Evolutionary conservation across 2,329 filamentous ascomycete genomes (phyloP).

Genomic region (Sporothrix protearum): DNA sequence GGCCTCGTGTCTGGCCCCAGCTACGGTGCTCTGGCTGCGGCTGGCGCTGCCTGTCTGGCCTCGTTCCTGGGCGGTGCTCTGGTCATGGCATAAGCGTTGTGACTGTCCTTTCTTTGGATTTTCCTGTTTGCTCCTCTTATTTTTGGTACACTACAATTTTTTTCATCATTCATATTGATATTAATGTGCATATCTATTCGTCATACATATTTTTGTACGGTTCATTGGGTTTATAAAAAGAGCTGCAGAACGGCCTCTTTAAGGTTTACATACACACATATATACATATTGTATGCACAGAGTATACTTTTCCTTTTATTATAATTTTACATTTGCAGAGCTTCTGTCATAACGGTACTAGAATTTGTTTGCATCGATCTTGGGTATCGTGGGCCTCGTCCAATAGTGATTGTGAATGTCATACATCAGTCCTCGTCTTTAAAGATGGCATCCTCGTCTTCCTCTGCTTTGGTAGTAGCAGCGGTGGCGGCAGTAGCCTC

Average conservation of each 20-base stretch:
- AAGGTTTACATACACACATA: not conserved
- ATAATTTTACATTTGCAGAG: not conserved
- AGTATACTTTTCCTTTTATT: not conserved
- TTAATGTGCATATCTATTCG: not conserved
- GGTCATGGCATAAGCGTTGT: slow-evolving; percentile 29
- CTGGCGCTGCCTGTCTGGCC: slow-evolving; percentile 30
- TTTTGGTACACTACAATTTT: not conserved
- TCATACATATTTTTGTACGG: not conserved
- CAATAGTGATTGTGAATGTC: not conserved
- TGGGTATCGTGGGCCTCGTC: not conserved
- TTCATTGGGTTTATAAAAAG: not conserved
- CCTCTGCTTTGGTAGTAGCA: not conserved
- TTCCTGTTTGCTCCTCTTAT: not conserved
- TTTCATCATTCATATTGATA: not conserved
- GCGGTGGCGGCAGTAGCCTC: not conserved
- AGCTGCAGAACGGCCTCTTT: not conserved
- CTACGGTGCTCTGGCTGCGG: slow-evolving; percentile 27
- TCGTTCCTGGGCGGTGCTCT: slow-evolving; percentile 33
- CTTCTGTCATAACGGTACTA: not conserved
- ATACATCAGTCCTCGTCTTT: not conserved
- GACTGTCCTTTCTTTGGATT: not conserved
- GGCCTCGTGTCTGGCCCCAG: slow-evolving; percentile 22
- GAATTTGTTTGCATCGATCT: not conserved
- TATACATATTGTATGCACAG: slow-evolving; percentile 5
- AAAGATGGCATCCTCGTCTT: not conserved